phyloP scores from a whole-genome alignment of 1,139 yeast species.

The Blastobotrys malaysiensis region DNA sequence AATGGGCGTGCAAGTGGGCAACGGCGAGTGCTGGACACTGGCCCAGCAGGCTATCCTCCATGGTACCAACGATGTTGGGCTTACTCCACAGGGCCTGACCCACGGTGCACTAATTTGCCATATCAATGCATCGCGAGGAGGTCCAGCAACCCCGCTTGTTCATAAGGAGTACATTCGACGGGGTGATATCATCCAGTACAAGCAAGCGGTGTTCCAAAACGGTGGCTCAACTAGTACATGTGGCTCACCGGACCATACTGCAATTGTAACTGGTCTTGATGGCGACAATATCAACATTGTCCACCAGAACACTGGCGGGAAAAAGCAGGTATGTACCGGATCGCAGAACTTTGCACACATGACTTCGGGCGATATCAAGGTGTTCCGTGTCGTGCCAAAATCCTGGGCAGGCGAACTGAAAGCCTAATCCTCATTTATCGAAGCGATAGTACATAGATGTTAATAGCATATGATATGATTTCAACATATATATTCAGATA shows the following conservation, averaged over 20 bases:
- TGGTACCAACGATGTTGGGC: conserved; percentile 59
- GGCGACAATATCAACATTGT: conserved; percentile 40
- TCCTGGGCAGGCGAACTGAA: conserved; percentile 47
- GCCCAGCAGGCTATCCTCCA: conserved; percentile 58
- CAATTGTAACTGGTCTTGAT: conserved; percentile 43
- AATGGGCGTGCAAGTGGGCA: conserved; percentile 52
- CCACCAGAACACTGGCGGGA: conserved; percentile 58
- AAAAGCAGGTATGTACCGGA: conserved; percentile 45
- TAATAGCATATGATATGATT: background rate
- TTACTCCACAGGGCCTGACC: conserved; percentile 47
- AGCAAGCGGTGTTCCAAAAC: conserved; percentile 41
- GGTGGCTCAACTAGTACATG: conserved; percentile 21
- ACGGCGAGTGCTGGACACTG: conserved; percentile 78
- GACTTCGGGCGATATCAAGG: conserved; percentile 44
- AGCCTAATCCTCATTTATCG: background rate
- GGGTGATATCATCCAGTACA: conserved; percentile 46
- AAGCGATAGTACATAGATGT: background rate
- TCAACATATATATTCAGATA: background rate
- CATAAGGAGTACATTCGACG: conserved; percentile 34
- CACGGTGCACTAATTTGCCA: conserved; percentile 57
- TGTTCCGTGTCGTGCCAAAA: conserved; percentile 51
- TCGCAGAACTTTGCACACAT: conserved; percentile 42
- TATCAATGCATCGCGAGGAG: conserved; percentile 24
- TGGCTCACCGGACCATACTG: conserved; percentile 67
- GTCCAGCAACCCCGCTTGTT: conserved; percentile 25